phyloP scores from a whole-genome alignment of 768 basidiomycete genomes.

The Polyporus arcularius region DNA sequence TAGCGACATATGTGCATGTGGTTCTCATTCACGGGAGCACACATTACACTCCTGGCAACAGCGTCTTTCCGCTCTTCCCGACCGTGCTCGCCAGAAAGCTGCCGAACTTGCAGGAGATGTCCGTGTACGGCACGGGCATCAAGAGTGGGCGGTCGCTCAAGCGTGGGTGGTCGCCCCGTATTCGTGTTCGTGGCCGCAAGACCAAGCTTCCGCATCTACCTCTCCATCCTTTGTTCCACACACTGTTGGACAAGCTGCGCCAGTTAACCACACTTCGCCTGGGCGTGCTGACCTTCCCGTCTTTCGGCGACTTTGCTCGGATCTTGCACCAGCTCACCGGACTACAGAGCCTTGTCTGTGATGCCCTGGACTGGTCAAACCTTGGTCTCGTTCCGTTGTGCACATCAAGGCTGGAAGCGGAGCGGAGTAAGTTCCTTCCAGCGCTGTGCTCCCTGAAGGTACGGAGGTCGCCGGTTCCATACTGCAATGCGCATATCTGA shows the following conservation, averaged over 20 bases:
- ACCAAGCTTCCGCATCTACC: not conserved
- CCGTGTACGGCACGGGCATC: not conserved
- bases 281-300: not conserved
- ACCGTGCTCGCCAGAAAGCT: not conserved
- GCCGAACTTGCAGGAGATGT: not conserved
- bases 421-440: not conserved
- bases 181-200: not conserved
- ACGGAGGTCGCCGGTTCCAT: not conserved
- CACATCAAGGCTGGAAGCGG: not conserved
- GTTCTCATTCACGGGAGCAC: not conserved
- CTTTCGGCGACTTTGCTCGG: not conserved
- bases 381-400: not conserved
- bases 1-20: not conserved
- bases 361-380: not conserved
- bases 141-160: too few relatives aligned
- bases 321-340: not conserved
- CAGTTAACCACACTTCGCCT: not conserved
- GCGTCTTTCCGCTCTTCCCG: not conserved
- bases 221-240: not conserved
- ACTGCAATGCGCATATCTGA: not conserved
- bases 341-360: not conserved
- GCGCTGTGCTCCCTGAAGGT: not conserved
- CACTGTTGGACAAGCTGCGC: not conserved
- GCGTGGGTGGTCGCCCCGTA: too few relatives aligned
- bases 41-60: not conserved